phyloP scores from a whole-genome alignment of 495 filamentous ascomycete genomes.

The Penicillium antarcticum region DNA sequence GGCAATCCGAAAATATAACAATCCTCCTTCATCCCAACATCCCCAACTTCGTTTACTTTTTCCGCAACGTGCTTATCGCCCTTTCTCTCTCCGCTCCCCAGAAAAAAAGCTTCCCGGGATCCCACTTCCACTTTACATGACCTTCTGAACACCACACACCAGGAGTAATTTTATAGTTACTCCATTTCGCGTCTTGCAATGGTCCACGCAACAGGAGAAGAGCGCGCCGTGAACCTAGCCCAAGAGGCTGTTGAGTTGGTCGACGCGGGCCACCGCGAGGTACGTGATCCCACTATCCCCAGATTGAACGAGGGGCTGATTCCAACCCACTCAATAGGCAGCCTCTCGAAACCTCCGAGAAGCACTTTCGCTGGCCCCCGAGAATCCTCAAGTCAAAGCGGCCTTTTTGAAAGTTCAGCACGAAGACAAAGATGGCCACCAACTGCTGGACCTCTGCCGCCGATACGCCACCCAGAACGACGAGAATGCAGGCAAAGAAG shows the following conservation, averaged over 20 bases:
- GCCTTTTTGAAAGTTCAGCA: constrained; percentile 50
- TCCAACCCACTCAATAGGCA: constrained; percentile 33
- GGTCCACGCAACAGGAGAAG: constrained; percentile 45
- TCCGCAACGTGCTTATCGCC: constrained; percentile 16
- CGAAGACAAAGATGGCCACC: constrained; percentile 48
- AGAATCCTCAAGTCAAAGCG: constrained; percentile 50
- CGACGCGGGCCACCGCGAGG: constrained; percentile 48
- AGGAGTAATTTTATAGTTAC: constrained; percentile 1
- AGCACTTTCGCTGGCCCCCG: constrained; percentile 58
- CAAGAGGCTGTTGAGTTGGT: constrained; percentile 49
- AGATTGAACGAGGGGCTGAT: neutral
- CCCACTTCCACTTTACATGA: neutral
- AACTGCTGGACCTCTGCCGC: constrained; percentile 50
- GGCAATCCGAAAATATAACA: constrained; percentile 2
- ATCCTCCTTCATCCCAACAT: neutral
- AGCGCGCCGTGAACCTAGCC: constrained; percentile 48
- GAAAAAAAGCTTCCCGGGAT: constrained; percentile 11
- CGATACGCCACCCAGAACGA: constrained; percentile 50
- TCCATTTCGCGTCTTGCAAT: constrained; percentile 38
- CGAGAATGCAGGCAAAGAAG: constrained; percentile 56
- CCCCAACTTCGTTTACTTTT: neutral
- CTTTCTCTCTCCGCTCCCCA: constrained; percentile 4
- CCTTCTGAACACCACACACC: neutral
- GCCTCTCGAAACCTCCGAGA: constrained; percentile 59
- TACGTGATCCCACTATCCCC: constrained; percentile 15